These are phyloP conservation scores for Plasmodium vivax DNA, from an alignment of 169 alveolate genomes.

Conservation along the genomic window DNA sequence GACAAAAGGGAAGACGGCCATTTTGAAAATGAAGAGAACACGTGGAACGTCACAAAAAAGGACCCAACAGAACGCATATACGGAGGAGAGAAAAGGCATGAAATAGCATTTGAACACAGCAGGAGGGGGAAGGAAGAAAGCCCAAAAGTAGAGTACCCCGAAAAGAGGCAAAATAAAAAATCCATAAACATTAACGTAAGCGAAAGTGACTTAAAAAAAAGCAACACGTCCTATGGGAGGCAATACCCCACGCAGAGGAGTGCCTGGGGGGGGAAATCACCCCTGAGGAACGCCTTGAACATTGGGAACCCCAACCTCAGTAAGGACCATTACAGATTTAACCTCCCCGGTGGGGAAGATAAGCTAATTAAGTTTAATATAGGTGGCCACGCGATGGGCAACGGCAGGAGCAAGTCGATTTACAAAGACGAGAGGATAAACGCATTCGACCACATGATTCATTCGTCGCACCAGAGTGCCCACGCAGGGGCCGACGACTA, in stretches of 20 bases:
- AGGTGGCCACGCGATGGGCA: neutral
- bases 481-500: neutral
- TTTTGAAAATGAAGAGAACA: constrained; percentile 37
- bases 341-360: neutral
- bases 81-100: constrained; percentile 18
- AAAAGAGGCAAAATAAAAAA: constrained; percentile 11
- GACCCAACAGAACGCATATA: neutral
- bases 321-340: neutral
- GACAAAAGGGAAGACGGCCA: constrained; percentile 32
- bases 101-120: neutral
- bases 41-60: neutral
- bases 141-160: neutral
- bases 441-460: neutral
- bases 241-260: neutral
- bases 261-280: neutral
- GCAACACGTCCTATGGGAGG: neutral
- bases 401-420: neutral
- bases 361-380: constrained; percentile 6
- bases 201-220: constrained; percentile 27
- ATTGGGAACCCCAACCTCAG: neutral
- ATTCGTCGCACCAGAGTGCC: neutral
- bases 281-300: neutral
- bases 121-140: neutral
- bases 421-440: constrained; percentile 8
- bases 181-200: neutral